Percentiles rank a stretch among this genome's conserved stretches.
phyloP scores from a whole-genome alignment of 805 yeast species.

The Isabelozyma heimii region DNA sequence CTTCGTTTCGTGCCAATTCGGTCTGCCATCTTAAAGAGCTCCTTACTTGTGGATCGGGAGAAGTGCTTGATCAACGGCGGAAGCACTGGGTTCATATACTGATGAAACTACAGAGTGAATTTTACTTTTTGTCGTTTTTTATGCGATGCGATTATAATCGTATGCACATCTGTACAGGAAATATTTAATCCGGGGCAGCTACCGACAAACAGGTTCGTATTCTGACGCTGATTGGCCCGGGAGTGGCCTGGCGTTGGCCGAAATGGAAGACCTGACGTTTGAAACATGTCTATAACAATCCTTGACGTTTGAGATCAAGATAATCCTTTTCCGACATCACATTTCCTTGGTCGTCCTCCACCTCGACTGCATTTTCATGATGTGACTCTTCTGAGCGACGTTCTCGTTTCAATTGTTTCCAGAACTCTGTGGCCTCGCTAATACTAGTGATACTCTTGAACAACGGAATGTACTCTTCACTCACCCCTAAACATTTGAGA shows the following conservation, averaged over 20 bases:
- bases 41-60: not conserved
- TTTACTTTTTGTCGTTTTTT: no score
- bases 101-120: not conserved
- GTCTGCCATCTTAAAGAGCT: not conserved
- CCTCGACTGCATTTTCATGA: slow-evolving; percentile 62
- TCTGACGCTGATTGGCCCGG: not conserved
- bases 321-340: slow-evolving; percentile 84
- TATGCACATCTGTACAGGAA: not conserved
- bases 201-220: not conserved
- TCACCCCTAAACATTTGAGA: slow-evolving; percentile 69
- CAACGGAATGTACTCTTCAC: slow-evolving; percentile 36
- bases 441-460: slow-evolving; percentile 68
- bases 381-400: slow-evolving; percentile 36
- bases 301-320: slow-evolving; percentile 84
- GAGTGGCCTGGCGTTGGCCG: not conserved
- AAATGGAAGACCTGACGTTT: slow-evolving; percentile 80
- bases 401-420: slow-evolving; percentile 44
- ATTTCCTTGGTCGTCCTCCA: slow-evolving; percentile 91
- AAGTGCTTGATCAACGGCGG: not conserved
- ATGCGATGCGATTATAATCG: not conserved
- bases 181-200: not conserved
- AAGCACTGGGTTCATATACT: not conserved
- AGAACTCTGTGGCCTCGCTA: slow-evolving; percentile 62
- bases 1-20: not conserved
- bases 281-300: slow-evolving; percentile 48